These are phyloP conservation scores for Eragrostis curvula DNA, from an alignment of 176 grass and related monocot species.

Conservation along the genomic window DNA sequence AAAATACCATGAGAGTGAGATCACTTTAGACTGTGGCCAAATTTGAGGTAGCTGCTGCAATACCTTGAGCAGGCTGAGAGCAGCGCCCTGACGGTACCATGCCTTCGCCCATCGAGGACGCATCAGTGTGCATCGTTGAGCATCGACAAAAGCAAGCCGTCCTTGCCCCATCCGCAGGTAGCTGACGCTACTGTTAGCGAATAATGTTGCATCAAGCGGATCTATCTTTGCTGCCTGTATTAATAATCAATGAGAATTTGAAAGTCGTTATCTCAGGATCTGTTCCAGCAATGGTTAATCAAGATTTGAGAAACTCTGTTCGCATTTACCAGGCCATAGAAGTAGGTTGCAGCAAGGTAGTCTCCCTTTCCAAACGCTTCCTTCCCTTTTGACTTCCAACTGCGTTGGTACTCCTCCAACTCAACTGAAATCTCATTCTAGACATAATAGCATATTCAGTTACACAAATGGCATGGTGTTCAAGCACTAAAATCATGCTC, in stretches of 20 bases:
- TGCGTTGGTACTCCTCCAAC: background rate
- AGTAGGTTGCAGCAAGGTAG: background rate
- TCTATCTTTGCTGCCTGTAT: background rate
- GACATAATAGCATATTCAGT: background rate
- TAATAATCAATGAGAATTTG: background rate
- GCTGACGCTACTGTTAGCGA: conserved; percentile 1
- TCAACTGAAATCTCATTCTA: background rate
- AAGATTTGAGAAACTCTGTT: background rate
- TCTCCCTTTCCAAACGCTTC: background rate
- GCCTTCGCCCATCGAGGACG: conserved; percentile 7
- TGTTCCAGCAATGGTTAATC: background rate
- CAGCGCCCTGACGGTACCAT: background rate
- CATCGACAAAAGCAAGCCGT: background rate
- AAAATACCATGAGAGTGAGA: background rate
- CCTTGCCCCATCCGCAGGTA: background rate
- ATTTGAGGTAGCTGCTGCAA: background rate
- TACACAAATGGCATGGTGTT: background rate
- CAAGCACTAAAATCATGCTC: background rate
- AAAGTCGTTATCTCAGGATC: background rate
- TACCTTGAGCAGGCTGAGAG: conserved; percentile 24
- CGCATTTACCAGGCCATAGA: background rate
- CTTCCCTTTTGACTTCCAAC: background rate
- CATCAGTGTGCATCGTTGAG: background rate
- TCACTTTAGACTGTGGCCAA: background rate
- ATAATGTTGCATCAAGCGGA: background rate